phyloP scores from a whole-genome alignment of 257 asterid genomes.

The Penstemon newberryi region DNA sequence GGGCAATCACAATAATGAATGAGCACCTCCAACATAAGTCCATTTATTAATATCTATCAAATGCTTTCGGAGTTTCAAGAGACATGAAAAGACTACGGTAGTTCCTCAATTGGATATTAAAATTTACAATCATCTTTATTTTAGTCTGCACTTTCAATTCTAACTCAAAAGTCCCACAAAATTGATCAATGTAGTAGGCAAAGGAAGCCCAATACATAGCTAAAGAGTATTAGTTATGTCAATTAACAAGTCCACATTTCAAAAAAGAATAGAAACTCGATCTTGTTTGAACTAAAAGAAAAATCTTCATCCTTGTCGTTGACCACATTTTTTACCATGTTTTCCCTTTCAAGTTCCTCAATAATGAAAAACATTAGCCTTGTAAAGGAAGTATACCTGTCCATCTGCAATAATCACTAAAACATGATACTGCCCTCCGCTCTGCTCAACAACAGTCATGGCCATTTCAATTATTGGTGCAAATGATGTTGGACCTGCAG shows the following conservation, averaged over 20 bases:
- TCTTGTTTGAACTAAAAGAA: neutral
- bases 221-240: neutral
- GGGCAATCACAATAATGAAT: neutral
- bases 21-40: neutral
- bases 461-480: conserved; percentile 92
- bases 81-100: too few relatives aligned
- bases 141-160: too few relatives aligned
- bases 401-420: conserved; percentile 93
- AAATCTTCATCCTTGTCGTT: neutral
- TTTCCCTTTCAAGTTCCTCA: neutral
- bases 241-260: neutral
- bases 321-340: neutral
- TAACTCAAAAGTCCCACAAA: too few relatives aligned
- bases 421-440: conserved; percentile 92
- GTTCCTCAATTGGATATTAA: too few relatives aligned
- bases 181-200: too few relatives aligned
- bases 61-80: too few relatives aligned
- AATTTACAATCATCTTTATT: too few relatives aligned
- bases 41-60: neutral
- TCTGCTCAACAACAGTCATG: conserved; percentile 79
- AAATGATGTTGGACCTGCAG: conserved; percentile 94
- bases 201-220: neutral
- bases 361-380: neutral
- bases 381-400: conserved; percentile 52
- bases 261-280: neutral